Conservation (phyloP, 2,329 filamentous ascomycete species). For the Colletotrichum higginsianum region DNA sequence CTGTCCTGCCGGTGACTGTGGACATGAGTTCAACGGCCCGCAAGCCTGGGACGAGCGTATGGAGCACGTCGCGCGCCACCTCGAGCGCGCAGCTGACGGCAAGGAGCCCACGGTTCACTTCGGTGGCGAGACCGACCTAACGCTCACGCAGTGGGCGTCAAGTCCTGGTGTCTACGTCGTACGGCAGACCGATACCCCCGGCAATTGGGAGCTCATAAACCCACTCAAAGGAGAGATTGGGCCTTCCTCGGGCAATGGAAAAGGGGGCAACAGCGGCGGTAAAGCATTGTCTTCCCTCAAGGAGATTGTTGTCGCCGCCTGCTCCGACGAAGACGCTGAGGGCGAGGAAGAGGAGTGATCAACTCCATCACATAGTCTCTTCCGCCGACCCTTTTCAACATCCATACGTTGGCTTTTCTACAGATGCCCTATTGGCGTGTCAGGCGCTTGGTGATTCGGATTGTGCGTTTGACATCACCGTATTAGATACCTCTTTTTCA, state of each 20-base stretch:
- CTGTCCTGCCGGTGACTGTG: constrained; percentile 77
- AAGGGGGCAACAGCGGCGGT: constrained; percentile 27
- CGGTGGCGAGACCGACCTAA: constrained; percentile 56
- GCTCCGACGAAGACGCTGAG: constrained; percentile 41
- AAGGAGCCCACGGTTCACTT: constrained; percentile 53
- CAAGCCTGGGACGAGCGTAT: constrained; percentile 85
- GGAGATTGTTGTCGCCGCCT: constrained; percentile 28
- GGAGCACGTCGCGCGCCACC: constrained; percentile 89
- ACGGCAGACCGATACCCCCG: constrained; percentile 37
- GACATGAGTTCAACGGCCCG: constrained; percentile 69
- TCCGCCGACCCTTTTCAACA: background rate
- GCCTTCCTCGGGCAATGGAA: constrained; percentile 39
- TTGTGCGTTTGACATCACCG: background rate
- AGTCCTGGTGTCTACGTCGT: constrained; percentile 56
- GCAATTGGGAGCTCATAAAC: constrained; percentile 53
- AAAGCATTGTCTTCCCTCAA: constrained; percentile 19
- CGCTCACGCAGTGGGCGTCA: constrained; percentile 59
- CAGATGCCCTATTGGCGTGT: constrained; percentile 2
- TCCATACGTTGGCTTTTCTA: background rate
- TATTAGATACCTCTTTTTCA: constrained; percentile 23
- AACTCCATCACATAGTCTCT: background rate
- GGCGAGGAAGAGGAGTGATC: constrained; percentile 40
- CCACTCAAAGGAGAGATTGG: constrained; percentile 45
- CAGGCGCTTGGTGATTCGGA: background rate
- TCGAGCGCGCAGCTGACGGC: constrained; percentile 69